Base-by-base conservation (phyloP, 2,329 filamentous ascomycete species). In the Penicillium sp. region DNA sequence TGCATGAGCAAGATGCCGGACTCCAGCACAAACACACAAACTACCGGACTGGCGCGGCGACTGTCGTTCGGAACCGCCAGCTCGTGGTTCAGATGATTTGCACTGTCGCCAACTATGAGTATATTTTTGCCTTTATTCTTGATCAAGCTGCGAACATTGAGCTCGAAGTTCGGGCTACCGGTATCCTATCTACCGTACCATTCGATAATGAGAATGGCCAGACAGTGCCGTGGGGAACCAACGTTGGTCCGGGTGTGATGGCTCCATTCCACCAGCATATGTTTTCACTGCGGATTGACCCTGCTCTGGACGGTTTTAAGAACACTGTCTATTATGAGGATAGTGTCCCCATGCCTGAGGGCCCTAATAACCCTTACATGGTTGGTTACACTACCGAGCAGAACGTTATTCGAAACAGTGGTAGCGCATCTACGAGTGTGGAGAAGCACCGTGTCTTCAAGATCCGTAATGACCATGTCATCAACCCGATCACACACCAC, bases 191-290 rank as follows among this genome's bases (percentile, higher is more conserved):
- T 36, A 88, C 85, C 0, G 82, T 86, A 43, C 85, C 85, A 1
- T 85, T 88, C 56, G 85, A 88, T 55, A 74, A 76, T 42, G 60
- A 70, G n/a, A 80, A 85, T 49, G 84, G 82, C 21, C 69, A 85
- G 33, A 80, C 80, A 4, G 84, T 88, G 0, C 83, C 84, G 2
- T 88, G 83, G 75, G 86, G 86, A 27, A 90, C 86, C 0, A 81
- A 88, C 40, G 85, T 90, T 2, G 84, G 86, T 47, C 86, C 86
- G 0, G 85, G 86, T 29, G 86, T 88, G 7, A 80, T 90, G 29
- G 88, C 86, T 0, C 77, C 79, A 0, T 84, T 87, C 69, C 89
- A 91, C 64, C 89, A 92, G 66, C 89, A 91, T 71, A 86, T 91
- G 67, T 91, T 92, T 74, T 85, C 81, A 4, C 77, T 87, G 12